Evolutionary conservation across 2,329 filamentous ascomycete genomes (phyloP).

Genomic region (Colletotrichum liriopes): DNA sequence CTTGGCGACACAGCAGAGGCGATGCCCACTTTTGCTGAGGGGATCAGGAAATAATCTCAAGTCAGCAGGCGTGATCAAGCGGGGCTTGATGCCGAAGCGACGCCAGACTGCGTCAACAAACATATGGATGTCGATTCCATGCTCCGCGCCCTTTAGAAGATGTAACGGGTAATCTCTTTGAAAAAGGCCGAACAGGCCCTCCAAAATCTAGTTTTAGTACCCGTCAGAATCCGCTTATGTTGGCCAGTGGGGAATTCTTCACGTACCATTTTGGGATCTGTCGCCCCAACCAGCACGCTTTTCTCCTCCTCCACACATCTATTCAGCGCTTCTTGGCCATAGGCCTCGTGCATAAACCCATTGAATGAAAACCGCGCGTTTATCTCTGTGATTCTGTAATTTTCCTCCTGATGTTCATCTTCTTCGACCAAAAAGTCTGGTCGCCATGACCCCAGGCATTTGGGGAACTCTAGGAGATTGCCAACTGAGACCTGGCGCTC

Average conservation of each 20-base stretch:
- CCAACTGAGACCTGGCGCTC: constrained; percentile 48
- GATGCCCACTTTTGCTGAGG: constrained; percentile 45
- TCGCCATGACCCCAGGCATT: constrained; percentile 53
- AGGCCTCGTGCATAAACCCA: constrained; percentile 51
- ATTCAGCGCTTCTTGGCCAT: constrained; percentile 51
- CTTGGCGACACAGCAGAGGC: constrained; percentile 50
- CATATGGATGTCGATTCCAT: constrained; percentile 58
- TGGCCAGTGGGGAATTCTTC: constrained; percentile 12
- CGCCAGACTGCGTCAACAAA: constrained; percentile 51
- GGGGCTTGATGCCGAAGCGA: constrained; percentile 49
- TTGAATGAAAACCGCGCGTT: constrained; percentile 60
- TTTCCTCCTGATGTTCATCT: constrained; percentile 42
- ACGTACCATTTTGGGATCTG: constrained; percentile 45
- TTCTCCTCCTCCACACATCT: constrained; percentile 30
- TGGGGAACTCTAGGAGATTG: constrained; percentile 45
- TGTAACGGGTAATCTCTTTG: constrained; percentile 50
- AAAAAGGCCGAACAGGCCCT: constrained; percentile 52
- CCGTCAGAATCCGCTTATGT: background rate
- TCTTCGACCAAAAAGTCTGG: constrained; percentile 58
- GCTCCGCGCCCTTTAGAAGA: constrained; percentile 56
- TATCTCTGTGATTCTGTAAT: constrained; percentile 57
- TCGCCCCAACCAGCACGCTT: constrained; percentile 46
- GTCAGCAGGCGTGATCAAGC: constrained; percentile 53
- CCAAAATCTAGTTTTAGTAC: constrained; percentile 49
- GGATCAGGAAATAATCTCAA: constrained; percentile 52